Base-by-base conservation (phyloP, 768 basidiomycete genomes). In the Leccinum uliginosum region DNA sequence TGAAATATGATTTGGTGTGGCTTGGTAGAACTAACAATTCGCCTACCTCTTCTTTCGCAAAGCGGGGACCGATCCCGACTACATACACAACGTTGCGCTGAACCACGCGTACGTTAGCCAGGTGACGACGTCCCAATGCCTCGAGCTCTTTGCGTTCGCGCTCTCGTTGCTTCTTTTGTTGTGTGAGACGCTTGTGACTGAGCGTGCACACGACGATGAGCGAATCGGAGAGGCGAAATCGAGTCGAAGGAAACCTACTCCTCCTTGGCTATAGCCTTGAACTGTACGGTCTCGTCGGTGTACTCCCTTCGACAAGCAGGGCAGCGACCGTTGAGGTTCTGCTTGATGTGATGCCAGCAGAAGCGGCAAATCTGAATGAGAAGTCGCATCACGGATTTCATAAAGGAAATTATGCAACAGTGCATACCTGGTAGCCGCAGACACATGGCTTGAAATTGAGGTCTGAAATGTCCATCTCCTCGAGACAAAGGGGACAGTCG, bases 371-470 rank as follows among this genome's bases (percentile, higher is more conserved):
- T 93, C 97, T 99, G 62, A 49, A 43, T 53, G n/a, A 52, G 58
- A 59, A 53, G 50, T 56, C 23, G 44, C 62, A 55, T 45, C 54
- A 51, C 27, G 8, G 40, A 40, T 60, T 59, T 66, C 58, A 64
- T 66, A 56, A 62, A 24, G 5, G 32, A 21, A 12, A 43, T 58
- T 53, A 63, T 54, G 61, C 50, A 17, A 62, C 51, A 21, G 51
- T 51, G 52, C 64, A 53, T 61, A 90, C 97, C 83, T 98, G 97
- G 76, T 98, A 97, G 59, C 97, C 97, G 75, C 97, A 99, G 51
- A 94, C 85, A 74, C 97, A 99, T 26, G 97, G 97, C 78, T 94
- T 96, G 78, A 99, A 99, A 78, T 96, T 96, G 73, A 98, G 83
- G 82, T 99, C 97, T 50, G 93, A 93, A 64, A 98, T 85, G 76